Base-by-base conservation (phyloP, 352 stramenopile species). In the Phytophthora sp. region DNA sequence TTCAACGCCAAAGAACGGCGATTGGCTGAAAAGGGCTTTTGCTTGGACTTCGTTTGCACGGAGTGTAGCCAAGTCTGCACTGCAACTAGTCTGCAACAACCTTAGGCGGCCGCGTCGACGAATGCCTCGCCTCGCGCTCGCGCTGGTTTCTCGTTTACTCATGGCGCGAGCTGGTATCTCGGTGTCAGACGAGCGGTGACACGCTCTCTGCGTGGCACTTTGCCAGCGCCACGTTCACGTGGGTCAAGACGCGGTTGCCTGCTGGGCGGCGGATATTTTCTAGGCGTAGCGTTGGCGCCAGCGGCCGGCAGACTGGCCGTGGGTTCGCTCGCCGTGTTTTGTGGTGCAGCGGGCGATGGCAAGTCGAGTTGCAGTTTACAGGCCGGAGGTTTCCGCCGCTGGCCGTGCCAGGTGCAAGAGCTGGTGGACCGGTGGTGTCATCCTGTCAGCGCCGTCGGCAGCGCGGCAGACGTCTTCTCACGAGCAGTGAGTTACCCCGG, bases 1-100 rank as follows among this genome's bases (percentile, higher is more conserved):
- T 72, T 72, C 62, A 66, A 66, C n/a, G n/a, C n/a, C n/a, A 11
- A n/a, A 42, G 13, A 13, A n/a, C 35, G 5, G 35, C 35, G 35
- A 42, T 42, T 42, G 35, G 35, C 35, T 12, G 35, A 23, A 42
- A 42, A 42, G 15, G 35, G 17, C 6, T 6, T 37, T 39, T n/a
- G 20, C 13, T 20, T 2, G 11, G 20, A 21, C n/a, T n/a, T 39
- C 6, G 5, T 37, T 39, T n/a, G 20, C 13, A 39, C 1, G 11
- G 20, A 21, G 27, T 62, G 58, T 67, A 53, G 39, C 57, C 28
- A 66, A 42, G 35, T 42, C 32, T 39, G 32, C 32, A 20, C 20
- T 13, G 32, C 17, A 21, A 39, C 20, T 13, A n/a, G 5, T 39
- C 17, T n/a, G 11, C 31, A 6, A 37, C 8, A 2, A 13, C 3